Conservation (phyloP, 106 monocot genomes). For the Hemerocallis citrina region DNA sequence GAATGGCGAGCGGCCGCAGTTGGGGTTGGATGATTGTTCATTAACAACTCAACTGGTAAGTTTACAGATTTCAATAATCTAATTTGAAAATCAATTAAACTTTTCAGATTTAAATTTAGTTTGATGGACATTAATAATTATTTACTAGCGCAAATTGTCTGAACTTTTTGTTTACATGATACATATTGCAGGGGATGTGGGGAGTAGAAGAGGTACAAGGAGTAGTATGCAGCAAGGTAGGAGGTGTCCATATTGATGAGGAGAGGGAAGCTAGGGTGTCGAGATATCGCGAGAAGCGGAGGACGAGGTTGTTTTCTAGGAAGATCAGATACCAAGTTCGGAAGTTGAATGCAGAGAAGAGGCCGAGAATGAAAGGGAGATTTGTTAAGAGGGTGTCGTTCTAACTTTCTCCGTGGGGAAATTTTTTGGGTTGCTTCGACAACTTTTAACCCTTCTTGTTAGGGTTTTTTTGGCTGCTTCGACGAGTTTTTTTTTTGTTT, state of each 20-base stretch:
- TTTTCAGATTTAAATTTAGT: too few species aligned
- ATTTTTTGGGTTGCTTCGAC: too few species aligned
- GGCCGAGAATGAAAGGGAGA: conserved; percentile 89
- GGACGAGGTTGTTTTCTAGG: conserved; percentile 87
- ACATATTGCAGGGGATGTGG: conserved; percentile 27
- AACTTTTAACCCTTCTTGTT: too few species aligned
- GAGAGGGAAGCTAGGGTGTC: conserved; percentile 72
- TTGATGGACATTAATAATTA: too few species aligned
- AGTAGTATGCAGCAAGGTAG: neutral
- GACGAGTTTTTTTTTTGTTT: too few species aligned
- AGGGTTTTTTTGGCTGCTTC: too few species aligned
- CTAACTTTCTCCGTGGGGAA: too few species aligned
- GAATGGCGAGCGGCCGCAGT: conserved; percentile 53
- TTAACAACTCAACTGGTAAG: too few species aligned
- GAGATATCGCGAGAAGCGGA: conserved; percentile 85
- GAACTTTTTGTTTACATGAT: neutral
- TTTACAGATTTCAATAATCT: too few species aligned
- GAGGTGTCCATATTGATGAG: neutral
- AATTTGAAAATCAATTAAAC: too few species aligned
- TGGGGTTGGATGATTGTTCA: conserved; percentile 42
- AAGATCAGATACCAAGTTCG: conserved; percentile 79
- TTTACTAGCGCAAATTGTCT: too few species aligned
- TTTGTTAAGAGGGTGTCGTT: conserved; percentile 58
- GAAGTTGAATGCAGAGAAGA: conserved; percentile 79
- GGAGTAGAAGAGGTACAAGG: conserved; percentile 7